Evolutionary conservation across 164 flowering plant species (phyloP), one percentile per base, ranked within the genome.

Genomic region (Litsea cubeba): DNA sequence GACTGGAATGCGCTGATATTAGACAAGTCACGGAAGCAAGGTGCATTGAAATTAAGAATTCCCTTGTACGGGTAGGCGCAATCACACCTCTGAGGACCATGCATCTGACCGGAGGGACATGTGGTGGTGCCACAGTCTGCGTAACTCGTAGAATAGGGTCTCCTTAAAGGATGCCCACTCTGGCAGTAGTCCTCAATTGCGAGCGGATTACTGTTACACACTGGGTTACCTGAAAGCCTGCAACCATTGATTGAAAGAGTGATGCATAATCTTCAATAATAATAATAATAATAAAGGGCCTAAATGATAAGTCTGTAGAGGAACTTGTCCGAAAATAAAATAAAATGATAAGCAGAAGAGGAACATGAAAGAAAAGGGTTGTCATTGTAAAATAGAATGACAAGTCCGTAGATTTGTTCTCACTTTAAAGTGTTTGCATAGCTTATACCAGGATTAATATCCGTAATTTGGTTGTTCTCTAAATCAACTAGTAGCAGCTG

Each of bases 51-150:
- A 75, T 82, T 81, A 18, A 92, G 57, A 20, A 86, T 89, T 60
- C 98, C 97, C 72, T 84, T 79, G 74, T 84, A 94, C 68, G 97
- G 96, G 82, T 84, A 87, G 12, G 89, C 85, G 76, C 98, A 94
- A 7, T 82, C 85, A 70, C 98, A 94, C 73, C 91, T 89, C 79
- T 90, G 95, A 73, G 98, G 98, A 77, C 79, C 88, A 54, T 83
- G 80, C 75, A 79, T 88, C 81, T 88, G 85, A 62, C 80, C 88
- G 2, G 70, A 0, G 18, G 87, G 75, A 74, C 97, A 90, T 0
- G 75, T 28, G 79, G 77, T 82, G 40, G 76, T 75, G 54, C 83
- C 85, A 81, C 97, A 94, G 51, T 77, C 83, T n/a, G 91, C 87
- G 20, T 87, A 75, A 80, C 88, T 88, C 58, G 97, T 94, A 15